Percentiles rank a stretch among this genome's conserved stretches.
phyloP scores from a whole-genome alignment of 2,329 filamentous ascomycete genomes.

The Podosphaera xanthii region DNA sequence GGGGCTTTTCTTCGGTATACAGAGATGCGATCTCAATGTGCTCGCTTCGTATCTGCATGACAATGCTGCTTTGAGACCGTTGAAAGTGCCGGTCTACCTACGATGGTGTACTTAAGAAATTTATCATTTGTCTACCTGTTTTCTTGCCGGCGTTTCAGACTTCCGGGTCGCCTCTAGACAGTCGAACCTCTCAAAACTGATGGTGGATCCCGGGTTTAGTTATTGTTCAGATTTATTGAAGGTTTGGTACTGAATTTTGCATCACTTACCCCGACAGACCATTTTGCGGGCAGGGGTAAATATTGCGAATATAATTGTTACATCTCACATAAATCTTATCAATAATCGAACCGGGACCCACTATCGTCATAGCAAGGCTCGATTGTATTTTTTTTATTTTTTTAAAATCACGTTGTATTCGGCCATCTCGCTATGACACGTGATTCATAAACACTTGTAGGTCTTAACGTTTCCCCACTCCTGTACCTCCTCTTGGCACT shows the following conservation, averaged over 20 bases:
- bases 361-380: background rate
- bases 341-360: background rate
- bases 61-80: background rate
- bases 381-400: background rate
- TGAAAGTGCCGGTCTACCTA: background rate
- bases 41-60: background rate
- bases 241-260: background rate
- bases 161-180: background rate
- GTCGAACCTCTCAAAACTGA: background rate
- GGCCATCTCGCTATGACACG: background rate
- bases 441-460: background rate
- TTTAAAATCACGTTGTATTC: background rate
- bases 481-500: no score
- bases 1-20: background rate
- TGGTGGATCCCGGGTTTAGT: background rate
- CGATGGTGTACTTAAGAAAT: background rate
- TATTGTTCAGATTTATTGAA: background rate
- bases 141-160: background rate
- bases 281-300: no score
- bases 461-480: background rate
- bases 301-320: background rate
- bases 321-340: background rate
- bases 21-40: background rate
- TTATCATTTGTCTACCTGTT: background rate
- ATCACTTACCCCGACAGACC: no score